Evolutionary conservation across 108 stramenopile genomes (phyloP).

Genomic region (Cyclostephanos tholiformis): DNA sequence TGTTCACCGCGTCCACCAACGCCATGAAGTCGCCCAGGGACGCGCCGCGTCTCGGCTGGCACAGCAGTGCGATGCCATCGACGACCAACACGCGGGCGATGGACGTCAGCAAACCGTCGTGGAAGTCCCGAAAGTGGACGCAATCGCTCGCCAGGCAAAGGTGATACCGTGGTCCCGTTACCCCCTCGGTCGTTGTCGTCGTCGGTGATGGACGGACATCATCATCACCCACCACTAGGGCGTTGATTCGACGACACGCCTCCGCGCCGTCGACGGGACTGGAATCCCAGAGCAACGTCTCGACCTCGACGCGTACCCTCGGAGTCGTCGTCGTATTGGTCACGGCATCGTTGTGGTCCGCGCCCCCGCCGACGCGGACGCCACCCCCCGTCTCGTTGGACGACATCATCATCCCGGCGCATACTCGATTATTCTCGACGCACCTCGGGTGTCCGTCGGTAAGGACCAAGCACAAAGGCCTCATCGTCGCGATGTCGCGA

Average conservation of each 20-base stretch:
- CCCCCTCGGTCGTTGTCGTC: not conserved
- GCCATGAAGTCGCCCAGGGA: constrained; percentile 62
- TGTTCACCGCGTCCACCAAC: constrained; percentile 47
- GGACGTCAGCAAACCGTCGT: constrained; percentile 64
- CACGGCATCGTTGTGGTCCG: not conserved
- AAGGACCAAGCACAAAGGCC: constrained; percentile 44
- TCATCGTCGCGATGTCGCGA: constrained; percentile 16
- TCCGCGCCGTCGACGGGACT: constrained; percentile 31
- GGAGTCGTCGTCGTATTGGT: not conserved
- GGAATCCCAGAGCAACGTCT: constrained; percentile 62
- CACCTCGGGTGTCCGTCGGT: constrained; percentile 81
- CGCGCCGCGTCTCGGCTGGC: constrained; percentile 72
- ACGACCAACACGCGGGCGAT: constrained; percentile 58
- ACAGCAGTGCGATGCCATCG: constrained; percentile 64
- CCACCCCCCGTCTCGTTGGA: too few species aligned
- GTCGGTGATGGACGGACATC: not conserved
- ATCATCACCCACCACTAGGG: not conserved
- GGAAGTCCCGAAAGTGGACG: constrained; percentile 82
- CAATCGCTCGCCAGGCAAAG: constrained; percentile 73
- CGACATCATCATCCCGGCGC: constrained; percentile 39
- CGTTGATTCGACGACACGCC: constrained; percentile 23
- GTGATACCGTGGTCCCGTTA: constrained; percentile 19
- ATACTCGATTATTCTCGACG: constrained; percentile 66
- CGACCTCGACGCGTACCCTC: not conserved
- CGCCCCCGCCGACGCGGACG: not conserved